Evolutionary conservation across 805 yeast genomes (phyloP), one percentile per base, ranked within the genome.

Genomic region (Candida maris): DNA sequence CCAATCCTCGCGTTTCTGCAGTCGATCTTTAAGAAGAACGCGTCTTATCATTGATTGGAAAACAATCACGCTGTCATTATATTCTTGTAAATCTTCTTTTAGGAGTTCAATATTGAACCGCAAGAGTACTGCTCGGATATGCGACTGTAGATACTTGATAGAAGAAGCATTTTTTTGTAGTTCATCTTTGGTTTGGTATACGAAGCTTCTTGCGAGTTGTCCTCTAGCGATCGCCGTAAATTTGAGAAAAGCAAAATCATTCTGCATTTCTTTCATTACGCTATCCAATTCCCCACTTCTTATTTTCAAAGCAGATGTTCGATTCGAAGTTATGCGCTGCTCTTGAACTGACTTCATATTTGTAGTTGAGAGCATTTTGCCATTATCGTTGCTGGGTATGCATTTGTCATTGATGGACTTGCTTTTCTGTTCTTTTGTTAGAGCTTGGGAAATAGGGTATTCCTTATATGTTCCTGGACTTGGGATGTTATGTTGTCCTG

Each of bases 41-140:
- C 85, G 87, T 48, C 84, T 69, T 2, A 71, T 52, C 1, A 62
- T 42, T 0, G 83, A 63, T 53, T 87, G 95, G 2, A 87, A 45
- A 2, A 47, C 53, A 12, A 64, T 57, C 5, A 81, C 54, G 3
- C 50, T 49, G 0, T 59, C 57, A 6, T 68, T 50, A 30, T 70
- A 62, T 13, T 61, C 66, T 44, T 77, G 77, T 6, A 77, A 38
- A 39, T 75, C 77, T 44, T 79, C 84, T 31, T 70, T 57, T 15
- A 69, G 62, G 22, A 75, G 49, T 36, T 82, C 91, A 27, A 64
- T 53, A 3, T 69, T 61, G 49, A 78, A 80, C 42, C 94, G 65
- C 1, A 70, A 59, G 19, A 80, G 61, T 5, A 80, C 73, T 19
- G 91, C 94, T 45, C 88, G 70, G 37, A 80, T 63, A 5, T 61